Base-by-base conservation (phyloP, 139 green algal species). In the Asterochloris erici region DNA sequence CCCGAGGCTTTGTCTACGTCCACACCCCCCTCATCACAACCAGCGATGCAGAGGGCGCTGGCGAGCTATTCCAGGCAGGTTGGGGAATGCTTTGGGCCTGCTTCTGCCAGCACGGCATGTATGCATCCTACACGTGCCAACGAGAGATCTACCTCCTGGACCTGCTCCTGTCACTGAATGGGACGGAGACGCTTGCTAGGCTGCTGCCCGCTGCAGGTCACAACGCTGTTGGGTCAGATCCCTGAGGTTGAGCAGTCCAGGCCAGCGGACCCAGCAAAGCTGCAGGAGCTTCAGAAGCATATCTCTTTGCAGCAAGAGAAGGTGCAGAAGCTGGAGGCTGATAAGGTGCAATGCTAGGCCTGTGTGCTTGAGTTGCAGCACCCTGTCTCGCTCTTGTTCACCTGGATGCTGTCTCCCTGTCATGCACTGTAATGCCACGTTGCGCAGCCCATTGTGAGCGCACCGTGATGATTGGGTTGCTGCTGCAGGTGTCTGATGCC, bases 41-140 rank as follows among this genome's bases (percentile, higher is more conserved):
- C 62, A 91, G 82, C 38, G 97, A 99, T 86, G 98, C 93, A 84
- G 97, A 99, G 87, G 97, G 97, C 29, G 97, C 97, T 24, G 97
- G 97, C 26, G 97, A 99, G 91, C 98, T 99, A 95, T 99, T 99
- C 90, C 95, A 98, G 91, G 96, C 97, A 63, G 68, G 91, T 66
- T 77, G 81, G 12, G 73, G 87, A 19, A 14, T 17, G 63, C 60
- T 47, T 26, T 64, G 27, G n/a, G 71, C 24, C 71, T 77, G 71
- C 71, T 21, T 77, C 38, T 54, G 38, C 38, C 2, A 6, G 38
- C 38, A 2, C 6, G 38, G 4, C 38, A 6, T 54, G 4, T 54
- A 6, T 54, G 4, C 6, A 54, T 54, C 4, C 38, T 54, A 6
- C 38, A 54, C 6, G 38, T 54, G 38, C 38, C 38, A 54, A 2